Conservation (phyloP, 208 protist genomes). For the Leishmania turanica region DNA sequence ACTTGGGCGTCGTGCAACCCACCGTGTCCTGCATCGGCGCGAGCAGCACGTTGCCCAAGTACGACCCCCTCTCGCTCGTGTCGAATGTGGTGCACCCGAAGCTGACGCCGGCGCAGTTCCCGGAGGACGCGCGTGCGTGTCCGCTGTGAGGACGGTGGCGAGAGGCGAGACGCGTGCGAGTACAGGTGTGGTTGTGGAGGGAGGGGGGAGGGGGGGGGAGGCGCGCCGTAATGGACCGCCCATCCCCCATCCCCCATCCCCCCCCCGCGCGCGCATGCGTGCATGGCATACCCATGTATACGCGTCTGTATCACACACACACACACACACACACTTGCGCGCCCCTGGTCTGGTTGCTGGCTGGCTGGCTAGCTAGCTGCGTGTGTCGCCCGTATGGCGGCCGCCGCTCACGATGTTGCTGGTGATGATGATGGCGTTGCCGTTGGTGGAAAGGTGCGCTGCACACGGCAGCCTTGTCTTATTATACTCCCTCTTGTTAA, state of each 20-base stretch:
- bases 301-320: no score
- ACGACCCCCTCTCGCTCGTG: constrained; percentile 46
- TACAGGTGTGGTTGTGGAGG: not conserved
- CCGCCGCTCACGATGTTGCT: no score
- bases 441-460: no score
- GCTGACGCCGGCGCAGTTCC: constrained; percentile 32
- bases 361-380: no score
- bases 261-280: not conserved
- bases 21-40: constrained; percentile 81
- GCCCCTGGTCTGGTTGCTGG: no score
- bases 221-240: not conserved
- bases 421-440: no score
- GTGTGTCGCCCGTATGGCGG: no score
- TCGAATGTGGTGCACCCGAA: constrained; percentile 47
- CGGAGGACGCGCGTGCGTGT: constrained; percentile 21
- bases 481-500: no score
- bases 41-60: constrained; percentile 56
- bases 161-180: not conserved
- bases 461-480: no score
- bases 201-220: not conserved
- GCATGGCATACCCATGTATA: no score
- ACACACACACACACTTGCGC: no score
- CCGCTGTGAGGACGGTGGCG: constrained; percentile 9
- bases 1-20: constrained; percentile 56
- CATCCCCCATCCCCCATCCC: not conserved